Evolutionary conservation across 2,329 filamentous ascomycete species (phyloP), one percentile per base, ranked within the genome.

Genomic region (Trichoderma koningiopsis): DNA sequence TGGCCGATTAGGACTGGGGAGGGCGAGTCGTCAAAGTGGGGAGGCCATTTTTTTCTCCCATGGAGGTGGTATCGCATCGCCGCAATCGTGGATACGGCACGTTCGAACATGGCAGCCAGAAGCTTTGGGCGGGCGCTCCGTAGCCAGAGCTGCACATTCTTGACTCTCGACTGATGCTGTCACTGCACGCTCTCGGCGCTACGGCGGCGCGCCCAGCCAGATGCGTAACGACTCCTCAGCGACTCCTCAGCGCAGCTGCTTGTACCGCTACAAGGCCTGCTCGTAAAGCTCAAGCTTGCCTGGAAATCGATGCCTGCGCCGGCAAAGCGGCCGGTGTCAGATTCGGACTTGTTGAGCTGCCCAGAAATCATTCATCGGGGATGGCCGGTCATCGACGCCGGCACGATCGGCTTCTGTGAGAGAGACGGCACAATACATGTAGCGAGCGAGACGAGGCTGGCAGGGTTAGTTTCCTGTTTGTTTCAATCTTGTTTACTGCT

Each of bases 11-110:
- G 35, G 40, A 43, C 40, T 43, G 40, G 40, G 35, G n/a, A 59
- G 13, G 22, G 57, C 57, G 22, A 59, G 31, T 29, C 29, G 57
- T 43, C 13, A 7, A 43, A 29, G 35, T 24, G 47, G n/a, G 43
- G n/a, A 11, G 57, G 7, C 35, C 6, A 14, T 19, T 43, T 35
- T 59, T 58, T 49, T 24, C 14, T 24, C 8, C 47, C 47, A 49
- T 22, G n/a, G 22, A 22, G n/a, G 22, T 24, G 19, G 49, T 16
- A 43, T 59, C 57, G 57, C 57, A 59, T 59, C 57, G 57, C 57
- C 57, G 57, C 57, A 59, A 59, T 59, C 57, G 57, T 59, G 57
- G 57, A 43, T 59, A 43, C 57, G 31, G 27, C 35, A 59, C n/a
- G 43, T 14, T 35, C 33, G 33, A 35, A 29, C 7, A 59, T 40